Evolutionary conservation across 106 monocot species (phyloP).

Genomic region (Gastrodia elata): DNA sequence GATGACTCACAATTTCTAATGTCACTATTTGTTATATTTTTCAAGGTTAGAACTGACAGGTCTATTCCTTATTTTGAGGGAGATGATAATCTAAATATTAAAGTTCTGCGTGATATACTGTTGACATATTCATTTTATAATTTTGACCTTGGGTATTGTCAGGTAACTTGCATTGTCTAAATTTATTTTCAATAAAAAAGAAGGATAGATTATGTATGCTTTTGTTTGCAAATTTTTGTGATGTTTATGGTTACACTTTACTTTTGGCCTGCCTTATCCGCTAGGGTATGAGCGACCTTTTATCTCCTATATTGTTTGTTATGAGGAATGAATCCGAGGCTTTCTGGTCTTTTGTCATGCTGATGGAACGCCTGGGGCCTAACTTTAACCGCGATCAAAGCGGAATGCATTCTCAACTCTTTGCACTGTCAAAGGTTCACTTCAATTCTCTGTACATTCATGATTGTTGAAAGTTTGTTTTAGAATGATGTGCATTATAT

Average conservation of each 20-base stretch:
- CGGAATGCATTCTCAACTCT: slow-evolving; percentile 83
- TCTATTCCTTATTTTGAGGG: slow-evolving; percentile 83
- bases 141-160: slow-evolving; percentile 99
- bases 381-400: slow-evolving; percentile 89
- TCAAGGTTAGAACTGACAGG: slow-evolving; percentile 92
- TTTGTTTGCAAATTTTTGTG: not conserved
- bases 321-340: slow-evolving; percentile 74
- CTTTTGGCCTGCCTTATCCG: not conserved
- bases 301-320: slow-evolving; percentile 71
- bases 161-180: slow-evolving; percentile 31
- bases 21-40: slow-evolving; percentile 8
- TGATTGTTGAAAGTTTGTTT: not conserved
- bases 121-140: slow-evolving; percentile 99
- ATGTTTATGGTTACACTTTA: not conserved
- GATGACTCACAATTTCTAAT: not conserved
- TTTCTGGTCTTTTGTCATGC: slow-evolving; percentile 78
- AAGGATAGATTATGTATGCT: too few relatives aligned
- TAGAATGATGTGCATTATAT: not conserved
- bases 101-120: slow-evolving; percentile 71
- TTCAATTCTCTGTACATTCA: not conserved
- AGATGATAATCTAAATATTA: slow-evolving; percentile 83
- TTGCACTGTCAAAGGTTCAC: slow-evolving; percentile 68
- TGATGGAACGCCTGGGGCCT: slow-evolving; percentile 79
- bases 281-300: slow-evolving; percentile 86
- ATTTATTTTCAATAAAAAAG: not conserved